Evolutionary conservation across 2,329 filamentous ascomycete genomes (phyloP), one percentile per base, ranked within the genome.

Genomic region (Paraphoma sp.): DNA sequence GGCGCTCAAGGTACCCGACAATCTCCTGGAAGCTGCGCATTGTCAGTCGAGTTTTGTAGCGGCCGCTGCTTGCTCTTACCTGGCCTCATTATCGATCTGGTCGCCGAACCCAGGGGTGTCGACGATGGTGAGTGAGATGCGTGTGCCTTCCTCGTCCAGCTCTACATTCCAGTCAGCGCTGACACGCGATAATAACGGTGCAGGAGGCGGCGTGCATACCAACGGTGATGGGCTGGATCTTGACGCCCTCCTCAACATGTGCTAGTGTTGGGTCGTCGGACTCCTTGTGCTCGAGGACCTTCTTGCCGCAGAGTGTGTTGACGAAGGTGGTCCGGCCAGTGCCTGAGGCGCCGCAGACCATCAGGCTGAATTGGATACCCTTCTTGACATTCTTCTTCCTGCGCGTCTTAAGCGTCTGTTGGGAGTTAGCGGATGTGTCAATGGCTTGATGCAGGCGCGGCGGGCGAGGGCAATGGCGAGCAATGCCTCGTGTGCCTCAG

Each of bases 321-420:
- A 99, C 95, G 75, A 99, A 99, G 74, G 95, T 99, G 65, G 95
- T 99, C 78, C 95, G 91, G 76, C 95, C 95, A 81, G 95, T 98
- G 81, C 95, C 95, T 72, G 94, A 98, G 78, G 95, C 95, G 84
- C 95, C 95, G 79, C 95, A 98, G 76, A 99, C 95, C 95, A 99
- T 99, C 87, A 99, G 83, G 81, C 93, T 98, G 85, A 99, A 99
- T 86, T 99, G 95, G 78, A 99, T 98, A 78, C 95, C 95, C 88
- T 97, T 97, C 91, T 97, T 97, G 84, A 99, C 94, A 87, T 99
- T 98, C 91, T 99, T 99, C 94, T 99, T 99, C 82, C 92, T 90
- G 83, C 95, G 93, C 79, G 97, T 93, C 91, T 97, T 70, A 82
- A 96, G 73, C 59, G 72, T 73, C 74, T 76, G 56, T 16, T 30